These are phyloP conservation scores for Oryza meridionalis DNA, from an alignment of 176 grass and related monocot species.

Conservation along the genomic window DNA sequence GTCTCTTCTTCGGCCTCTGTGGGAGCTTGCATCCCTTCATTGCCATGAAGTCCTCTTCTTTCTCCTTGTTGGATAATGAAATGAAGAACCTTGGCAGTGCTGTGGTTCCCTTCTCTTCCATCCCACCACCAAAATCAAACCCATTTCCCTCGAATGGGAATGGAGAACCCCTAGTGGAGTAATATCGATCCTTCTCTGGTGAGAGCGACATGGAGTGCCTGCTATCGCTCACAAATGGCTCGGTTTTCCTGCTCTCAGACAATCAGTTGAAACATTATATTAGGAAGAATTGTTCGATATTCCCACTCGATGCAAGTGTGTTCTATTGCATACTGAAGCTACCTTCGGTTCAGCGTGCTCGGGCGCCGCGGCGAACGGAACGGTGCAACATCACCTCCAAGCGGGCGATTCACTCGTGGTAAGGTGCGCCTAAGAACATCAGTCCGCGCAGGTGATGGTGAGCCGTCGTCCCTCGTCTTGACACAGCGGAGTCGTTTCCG, in stretches of 20 bases:
- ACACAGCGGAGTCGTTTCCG: slow-evolving; percentile 71
- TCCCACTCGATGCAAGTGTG: background rate
- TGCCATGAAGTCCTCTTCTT: slow-evolving; percentile 96
- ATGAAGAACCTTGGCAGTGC: slow-evolving; percentile 83
- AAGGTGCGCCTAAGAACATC: slow-evolving; percentile 42
- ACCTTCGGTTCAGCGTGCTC: slow-evolving; percentile 68
- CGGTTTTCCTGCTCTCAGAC: slow-evolving; percentile 60
- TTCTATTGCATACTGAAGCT: background rate
- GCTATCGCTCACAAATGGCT: slow-evolving; percentile 54
- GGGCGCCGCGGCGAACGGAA: slow-evolving; percentile 59
- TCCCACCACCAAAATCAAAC: slow-evolving; percentile 38
- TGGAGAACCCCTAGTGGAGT: slow-evolving; percentile 81
- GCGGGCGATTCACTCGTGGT: slow-evolving; percentile 45
- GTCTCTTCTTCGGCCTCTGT: slow-evolving; percentile 97
- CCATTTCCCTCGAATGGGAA: slow-evolving; percentile 66
- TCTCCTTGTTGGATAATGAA: slow-evolving; percentile 96
- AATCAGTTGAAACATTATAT: background rate
- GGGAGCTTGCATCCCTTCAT: slow-evolving; percentile 99
- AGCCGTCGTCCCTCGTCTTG: slow-evolving; percentile 60
- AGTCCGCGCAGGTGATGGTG: slow-evolving; percentile 30
- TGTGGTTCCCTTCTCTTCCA: slow-evolving; percentile 65
- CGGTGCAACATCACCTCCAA: slow-evolving; percentile 45
- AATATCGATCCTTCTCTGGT: slow-evolving; percentile 88
- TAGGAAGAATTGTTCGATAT: background rate
- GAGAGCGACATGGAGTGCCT: slow-evolving; percentile 55